These are phyloP conservation scores for Penicillium macrosclerotiorum DNA, from an alignment of 495 filamentous ascomycete species.

Conservation along the genomic window DNA sequence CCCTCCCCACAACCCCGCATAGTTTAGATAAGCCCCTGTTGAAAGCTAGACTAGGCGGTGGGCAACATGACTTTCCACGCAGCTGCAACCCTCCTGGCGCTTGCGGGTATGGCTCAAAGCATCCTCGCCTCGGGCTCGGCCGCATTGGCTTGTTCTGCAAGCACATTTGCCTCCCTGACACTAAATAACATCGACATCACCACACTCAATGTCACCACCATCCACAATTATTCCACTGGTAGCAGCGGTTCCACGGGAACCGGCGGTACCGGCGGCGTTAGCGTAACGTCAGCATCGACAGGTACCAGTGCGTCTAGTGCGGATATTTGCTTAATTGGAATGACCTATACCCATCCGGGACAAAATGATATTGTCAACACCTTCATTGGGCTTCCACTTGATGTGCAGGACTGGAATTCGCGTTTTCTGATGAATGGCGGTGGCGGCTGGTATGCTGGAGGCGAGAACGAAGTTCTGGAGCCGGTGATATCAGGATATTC, in stretches of 20 bases:
- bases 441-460: conserved; percentile 38
- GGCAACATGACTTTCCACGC: no score
- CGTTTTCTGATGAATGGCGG: conserved; percentile 46
- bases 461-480: conserved; percentile 9
- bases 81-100: background rate
- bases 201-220: conserved; percentile 3
- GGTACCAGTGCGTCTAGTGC: background rate
- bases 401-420: conserved; percentile 35
- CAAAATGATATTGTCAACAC: conserved; percentile 32
- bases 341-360: conserved; percentile 45
- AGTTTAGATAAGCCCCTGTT: no score
- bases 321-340: conserved; percentile 41
- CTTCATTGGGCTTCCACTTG: conserved; percentile 38
- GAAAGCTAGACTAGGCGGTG: no score
- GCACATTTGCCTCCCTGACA: background rate
- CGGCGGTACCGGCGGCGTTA: conserved; percentile 8
- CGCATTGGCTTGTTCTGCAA: background rate
- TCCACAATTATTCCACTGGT: conserved; percentile 8
- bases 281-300: conserved; percentile 1
- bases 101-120: no score
- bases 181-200: conserved; percentile 1
- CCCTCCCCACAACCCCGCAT: no score
- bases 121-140: background rate
- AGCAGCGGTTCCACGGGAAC: conserved; percentile 12
- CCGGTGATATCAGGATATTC: conserved; percentile 36